phyloP scores from a whole-genome alignment of 371 early-diverging fungal species.

The Apophysomyces ossiformis region DNA sequence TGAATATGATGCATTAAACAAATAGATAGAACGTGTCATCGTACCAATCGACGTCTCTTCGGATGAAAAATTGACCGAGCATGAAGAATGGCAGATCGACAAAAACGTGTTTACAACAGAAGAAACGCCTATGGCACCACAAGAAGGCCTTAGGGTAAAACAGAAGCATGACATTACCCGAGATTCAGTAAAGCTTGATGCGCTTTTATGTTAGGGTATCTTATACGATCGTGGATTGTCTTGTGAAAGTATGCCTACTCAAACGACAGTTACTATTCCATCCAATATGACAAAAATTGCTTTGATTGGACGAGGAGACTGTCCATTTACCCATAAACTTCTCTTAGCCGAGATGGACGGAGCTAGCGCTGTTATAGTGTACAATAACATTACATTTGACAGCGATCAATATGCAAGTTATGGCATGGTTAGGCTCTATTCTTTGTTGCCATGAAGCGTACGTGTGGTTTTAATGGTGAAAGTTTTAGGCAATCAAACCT shows the following conservation, averaged over 20 bases:
- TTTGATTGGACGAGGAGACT: slow-evolving; percentile 29
- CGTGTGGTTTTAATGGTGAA: no score
- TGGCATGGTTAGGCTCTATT: slow-evolving; percentile 20
- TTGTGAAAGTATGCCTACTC: slow-evolving; percentile 6
- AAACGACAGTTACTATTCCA: neutral
- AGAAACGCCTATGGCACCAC: slow-evolving; percentile 20
- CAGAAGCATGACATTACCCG: neutral
- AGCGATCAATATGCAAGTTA: slow-evolving; percentile 14
- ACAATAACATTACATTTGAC: slow-evolving; percentile 29
- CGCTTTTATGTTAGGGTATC: slow-evolving; percentile 16
- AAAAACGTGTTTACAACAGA: slow-evolving; percentile 11
- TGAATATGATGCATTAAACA: neutral
- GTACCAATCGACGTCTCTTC: slow-evolving; percentile 11
- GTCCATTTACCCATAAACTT: slow-evolving; percentile 35
- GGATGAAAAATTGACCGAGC: slow-evolving; percentile 3
- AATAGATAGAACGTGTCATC: slow-evolving; percentile 17
- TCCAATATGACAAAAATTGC: slow-evolving; percentile 29
- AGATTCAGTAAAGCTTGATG: no score
- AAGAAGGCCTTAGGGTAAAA: slow-evolving; percentile 25
- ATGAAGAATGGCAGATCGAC: slow-evolving; percentile 26
- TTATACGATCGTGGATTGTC: slow-evolving; percentile 30
- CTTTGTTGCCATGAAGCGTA: no score
- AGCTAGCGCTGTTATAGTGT: slow-evolving; percentile 37
- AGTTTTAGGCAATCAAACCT: slow-evolving; percentile 26
- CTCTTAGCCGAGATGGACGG: slow-evolving; percentile 33